Evolutionary conservation across 129 eudicot genomes (phyloP), one percentile per base, ranked within the genome.

Genomic region (Oenanthe sinensis): DNA sequence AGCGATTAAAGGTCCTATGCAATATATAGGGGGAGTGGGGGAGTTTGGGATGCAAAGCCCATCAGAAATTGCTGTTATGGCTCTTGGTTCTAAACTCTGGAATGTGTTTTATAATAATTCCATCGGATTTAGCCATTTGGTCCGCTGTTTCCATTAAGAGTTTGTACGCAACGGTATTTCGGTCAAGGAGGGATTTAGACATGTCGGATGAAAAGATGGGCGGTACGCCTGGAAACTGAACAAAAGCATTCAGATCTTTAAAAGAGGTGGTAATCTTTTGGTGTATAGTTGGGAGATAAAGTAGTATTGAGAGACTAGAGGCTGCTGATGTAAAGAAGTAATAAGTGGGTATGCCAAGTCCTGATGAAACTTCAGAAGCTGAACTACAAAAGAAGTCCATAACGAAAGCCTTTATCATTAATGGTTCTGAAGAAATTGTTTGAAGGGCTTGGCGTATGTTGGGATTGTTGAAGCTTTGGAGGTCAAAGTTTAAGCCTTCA

Each of bases 381-480:
- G 96, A 48, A n/a, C 80, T 81, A 45, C 93, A 82, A 78, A 92
- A 87, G 75, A 88, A 87, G 63, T 92, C 97, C 14, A 90, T 86
- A 6, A 92, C 37, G 24, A 88, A 82, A 44, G 92, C 97, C 68
- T 67, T 79, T 71, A 87, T 69, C 46, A 43, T 44, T 17, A 91
- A 83, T 43, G 37, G n/a, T 70, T 76, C 4, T 42, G 20, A 72
- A 1, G 96, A 88, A 58, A 90, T 81, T 42, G 83, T 7, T 62
- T 75, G 63, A 42, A 92, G 93, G 49, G 82, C 80, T 22, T 76
- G 22, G 70, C 48, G 84, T 48, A 92, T 73, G 42, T 74, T 48
- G 1, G 86, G 79, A 86, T 84, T 87, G 85, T 84, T 79, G 74
- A 87, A 84, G 46, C 83, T 79, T 0, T 85, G 90, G 84, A 86